Evolutionary conservation across 208 protist species (phyloP).

Genomic region (Leptomonas seymouri): DNA sequence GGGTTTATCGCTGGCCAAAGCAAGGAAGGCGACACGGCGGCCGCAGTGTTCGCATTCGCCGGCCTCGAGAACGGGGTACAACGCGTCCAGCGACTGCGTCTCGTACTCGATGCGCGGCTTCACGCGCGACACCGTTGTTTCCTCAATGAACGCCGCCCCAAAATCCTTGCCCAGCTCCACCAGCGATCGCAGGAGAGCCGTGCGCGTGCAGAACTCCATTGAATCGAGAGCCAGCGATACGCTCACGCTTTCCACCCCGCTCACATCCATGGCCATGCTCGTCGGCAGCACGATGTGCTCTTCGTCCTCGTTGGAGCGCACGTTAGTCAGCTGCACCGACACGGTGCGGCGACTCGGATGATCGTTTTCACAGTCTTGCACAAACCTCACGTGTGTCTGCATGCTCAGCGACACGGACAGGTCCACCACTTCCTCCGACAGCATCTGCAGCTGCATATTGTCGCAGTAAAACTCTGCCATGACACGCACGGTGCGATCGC

Average conservation of each 20-base stretch:
- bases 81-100: conserved; percentile 40
- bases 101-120: conserved; percentile 64
- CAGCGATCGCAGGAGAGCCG: conserved; percentile 64
- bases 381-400: conserved; percentile 38
- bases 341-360: conserved; percentile 38
- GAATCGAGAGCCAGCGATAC: conserved; percentile 51
- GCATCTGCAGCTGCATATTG: conserved; percentile 45
- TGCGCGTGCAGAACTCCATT: conserved; percentile 64
- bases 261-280: conserved; percentile 47
- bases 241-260: conserved; percentile 70
- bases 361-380: conserved; percentile 59
- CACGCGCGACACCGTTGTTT: conserved; percentile 47
- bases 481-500: conserved; percentile 37
- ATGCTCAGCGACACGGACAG: conserved; percentile 61
- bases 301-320: conserved; percentile 69
- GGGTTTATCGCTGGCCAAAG: conserved; percentile 22
- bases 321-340: conserved; percentile 42
- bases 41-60: conserved; percentile 76
- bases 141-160: conserved; percentile 59
- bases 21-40: conserved; percentile 38
- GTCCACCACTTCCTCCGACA: conserved; percentile 74
- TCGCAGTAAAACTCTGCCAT: conserved; percentile 44
- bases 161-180: conserved; percentile 77
- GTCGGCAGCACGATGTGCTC: conserved; percentile 71
- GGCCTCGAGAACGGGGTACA: conserved; percentile 40